phyloP scores from a whole-genome alignment of 192 early-diverging fungal species.

The Coemansia sp. region DNA sequence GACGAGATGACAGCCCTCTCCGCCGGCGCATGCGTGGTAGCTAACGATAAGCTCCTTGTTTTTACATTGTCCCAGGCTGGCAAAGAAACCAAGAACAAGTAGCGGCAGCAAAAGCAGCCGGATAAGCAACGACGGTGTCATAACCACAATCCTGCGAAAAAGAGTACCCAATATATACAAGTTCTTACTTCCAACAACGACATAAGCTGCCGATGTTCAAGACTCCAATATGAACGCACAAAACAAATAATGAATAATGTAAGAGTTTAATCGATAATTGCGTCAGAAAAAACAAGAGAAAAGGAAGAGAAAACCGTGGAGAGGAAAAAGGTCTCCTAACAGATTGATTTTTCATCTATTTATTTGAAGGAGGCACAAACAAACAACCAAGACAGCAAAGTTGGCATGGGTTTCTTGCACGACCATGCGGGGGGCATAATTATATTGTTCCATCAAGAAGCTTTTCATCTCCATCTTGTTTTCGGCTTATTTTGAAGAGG shows the following conservation, averaged over 20 bases:
- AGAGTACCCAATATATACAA: not conserved
- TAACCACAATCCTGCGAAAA: not conserved
- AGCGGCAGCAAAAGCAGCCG: constrained; percentile 13
- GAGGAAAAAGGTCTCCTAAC: not conserved
- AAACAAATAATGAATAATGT: not conserved
- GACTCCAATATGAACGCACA: not conserved
- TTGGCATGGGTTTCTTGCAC: not conserved
- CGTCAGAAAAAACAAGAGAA: not conserved
- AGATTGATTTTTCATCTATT: not conserved
- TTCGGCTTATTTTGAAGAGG: not conserved
- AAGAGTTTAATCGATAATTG: not conserved
- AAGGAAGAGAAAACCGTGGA: not conserved
- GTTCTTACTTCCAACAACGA: not conserved
- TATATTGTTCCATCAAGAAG: constrained; percentile 2
- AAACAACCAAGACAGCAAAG: not conserved
- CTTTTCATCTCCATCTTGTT: not conserved
- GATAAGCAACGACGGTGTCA: not conserved
- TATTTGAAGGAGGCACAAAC: constrained; percentile 7
- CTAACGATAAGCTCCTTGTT: constrained; percentile 44
- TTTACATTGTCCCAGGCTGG: constrained; percentile 10
- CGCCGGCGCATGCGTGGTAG: constrained; percentile 38
- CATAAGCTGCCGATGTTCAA: too few relatives aligned
- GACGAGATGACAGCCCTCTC: constrained; percentile 48
- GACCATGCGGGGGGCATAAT: constrained; percentile 5
- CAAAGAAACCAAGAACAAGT: constrained; percentile 7